phyloP scores from a whole-genome alignment of 257 asterid species.

The Coffea canephora region DNA sequence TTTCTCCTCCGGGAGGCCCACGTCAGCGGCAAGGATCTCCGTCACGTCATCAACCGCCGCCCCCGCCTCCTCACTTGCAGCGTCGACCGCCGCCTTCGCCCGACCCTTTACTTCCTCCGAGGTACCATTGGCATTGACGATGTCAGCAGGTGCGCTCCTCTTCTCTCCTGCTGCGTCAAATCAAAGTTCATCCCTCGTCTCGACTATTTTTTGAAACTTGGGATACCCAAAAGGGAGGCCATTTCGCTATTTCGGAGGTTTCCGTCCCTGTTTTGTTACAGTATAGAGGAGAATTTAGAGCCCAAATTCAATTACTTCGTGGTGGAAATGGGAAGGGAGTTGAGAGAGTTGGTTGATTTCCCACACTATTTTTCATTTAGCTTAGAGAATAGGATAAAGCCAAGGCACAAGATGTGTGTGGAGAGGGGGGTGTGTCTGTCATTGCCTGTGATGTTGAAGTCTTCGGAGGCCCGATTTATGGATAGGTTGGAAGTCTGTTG shows the following conservation, averaged over 20 bases:
- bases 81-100: slow-evolving; percentile 66
- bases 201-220: slow-evolving; percentile 70
- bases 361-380: slow-evolving; percentile 94
- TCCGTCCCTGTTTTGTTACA: slow-evolving; percentile 84
- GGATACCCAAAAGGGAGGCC: slow-evolving; percentile 57
- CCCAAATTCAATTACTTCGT: slow-evolving; percentile 79
- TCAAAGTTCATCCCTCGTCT: slow-evolving; percentile 72
- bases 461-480: slow-evolving; percentile 44
- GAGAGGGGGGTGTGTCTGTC: slow-evolving; percentile 76
- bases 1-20: slow-evolving; percentile 83
- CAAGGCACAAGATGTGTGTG: slow-evolving; percentile 72
- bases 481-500: slow-evolving; percentile 72
- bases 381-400: slow-evolving; percentile 79
- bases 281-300: slow-evolving; percentile 73
- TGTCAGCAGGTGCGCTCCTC: slow-evolving; percentile 54
- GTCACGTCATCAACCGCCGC: slow-evolving; percentile 77
- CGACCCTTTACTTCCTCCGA: slow-evolving; percentile 80
- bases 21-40: slow-evolving; percentile 50
- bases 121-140: slow-evolving; percentile 69
- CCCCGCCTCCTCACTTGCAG: slow-evolving; percentile 69
- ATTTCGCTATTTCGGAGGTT: slow-evolving; percentile 64
- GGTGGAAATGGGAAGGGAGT: slow-evolving; percentile 88
- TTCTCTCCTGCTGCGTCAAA: slow-evolving; percentile 78
- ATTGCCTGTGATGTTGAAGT: slow-evolving; percentile 79
- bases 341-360: slow-evolving; percentile 68